Evolutionary conservation across 345 rosid species (phyloP).

Genomic region (Raphanus raphanistrum): DNA sequence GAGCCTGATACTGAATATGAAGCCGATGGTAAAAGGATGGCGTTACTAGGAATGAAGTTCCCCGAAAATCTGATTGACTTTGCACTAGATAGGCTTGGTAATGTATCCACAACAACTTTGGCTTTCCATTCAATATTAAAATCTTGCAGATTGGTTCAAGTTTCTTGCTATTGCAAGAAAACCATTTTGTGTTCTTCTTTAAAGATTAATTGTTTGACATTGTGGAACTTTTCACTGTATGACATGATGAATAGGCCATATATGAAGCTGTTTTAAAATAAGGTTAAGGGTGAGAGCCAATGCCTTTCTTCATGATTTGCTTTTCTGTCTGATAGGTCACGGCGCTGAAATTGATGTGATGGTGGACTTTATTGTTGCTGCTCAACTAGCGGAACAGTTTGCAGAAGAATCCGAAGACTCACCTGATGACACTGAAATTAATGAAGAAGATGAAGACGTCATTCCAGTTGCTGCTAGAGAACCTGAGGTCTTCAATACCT

Average conservation of each 20-base stretch:
- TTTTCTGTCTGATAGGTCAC: conserved; percentile 50
- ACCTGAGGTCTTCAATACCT: conserved; percentile 48
- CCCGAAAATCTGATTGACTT: conserved; percentile 60
- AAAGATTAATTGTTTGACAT: not conserved
- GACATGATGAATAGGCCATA: not conserved
- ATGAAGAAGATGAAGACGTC: conserved; percentile 30
- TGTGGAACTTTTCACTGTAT: not conserved
- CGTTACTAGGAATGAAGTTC: conserved; percentile 74
- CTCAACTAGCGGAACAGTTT: conserved; percentile 65
- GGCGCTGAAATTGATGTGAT: conserved; percentile 61
- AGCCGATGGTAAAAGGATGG: conserved; percentile 55
- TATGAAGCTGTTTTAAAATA: conserved; percentile 12
- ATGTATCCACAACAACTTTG: conserved; percentile 7
- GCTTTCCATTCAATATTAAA: conserved; percentile 11
- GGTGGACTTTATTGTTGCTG: conserved; percentile 82
- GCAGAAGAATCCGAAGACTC: conserved; percentile 46
- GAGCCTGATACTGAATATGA: conserved; percentile 60
- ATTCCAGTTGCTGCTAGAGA: conserved; percentile 23
- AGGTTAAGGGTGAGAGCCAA: not conserved
- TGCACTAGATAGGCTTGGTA: conserved; percentile 81
- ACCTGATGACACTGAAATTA: conserved; percentile 31
- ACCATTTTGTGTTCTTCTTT: not conserved
- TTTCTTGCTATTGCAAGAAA: not conserved
- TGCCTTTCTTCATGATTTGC: conserved; percentile 10
- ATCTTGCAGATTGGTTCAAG: not conserved